Conservation (phyloP, 2,329 filamentous ascomycete species). For the Aureobasidium sp. region DNA sequence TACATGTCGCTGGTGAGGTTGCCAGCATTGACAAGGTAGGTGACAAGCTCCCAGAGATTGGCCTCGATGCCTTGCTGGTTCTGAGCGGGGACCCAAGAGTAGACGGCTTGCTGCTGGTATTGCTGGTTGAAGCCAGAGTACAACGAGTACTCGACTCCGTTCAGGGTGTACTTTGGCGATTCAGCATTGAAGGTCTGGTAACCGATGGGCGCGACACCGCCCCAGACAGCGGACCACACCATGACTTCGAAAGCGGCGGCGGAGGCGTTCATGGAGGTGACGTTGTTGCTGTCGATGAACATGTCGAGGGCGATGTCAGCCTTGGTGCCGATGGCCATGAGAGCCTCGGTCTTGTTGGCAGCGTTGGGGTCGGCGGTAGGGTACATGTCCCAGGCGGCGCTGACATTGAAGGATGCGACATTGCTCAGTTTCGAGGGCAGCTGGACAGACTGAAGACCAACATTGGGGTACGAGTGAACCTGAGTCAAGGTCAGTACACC, state of each 20-base stretch:
- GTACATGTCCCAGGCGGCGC: slow-evolving; percentile 13
- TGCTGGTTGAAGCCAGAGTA: slow-evolving; percentile 15
- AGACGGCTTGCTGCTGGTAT: slow-evolving; percentile 15
- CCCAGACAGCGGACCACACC: slow-evolving; percentile 15
- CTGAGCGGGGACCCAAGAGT: slow-evolving; percentile 12
- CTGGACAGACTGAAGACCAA: slow-evolving; percentile 9
- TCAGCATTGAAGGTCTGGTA: slow-evolving; percentile 13
- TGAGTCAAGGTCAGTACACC: not conserved
- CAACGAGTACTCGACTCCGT: slow-evolving; percentile 1
- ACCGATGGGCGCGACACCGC: slow-evolving; percentile 15
- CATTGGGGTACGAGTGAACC: slow-evolving; percentile 16
- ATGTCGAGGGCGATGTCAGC: slow-evolving; percentile 17
- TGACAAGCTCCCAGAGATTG: slow-evolving; percentile 9
- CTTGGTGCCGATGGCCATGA: slow-evolving; percentile 5
- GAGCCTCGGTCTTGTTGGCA: slow-evolving; percentile 5
- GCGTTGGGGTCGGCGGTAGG: not conserved
- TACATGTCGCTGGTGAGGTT: slow-evolving; percentile 12
- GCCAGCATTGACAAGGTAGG: not conserved
- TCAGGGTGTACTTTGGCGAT: slow-evolving; percentile 5
- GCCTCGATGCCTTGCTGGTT: slow-evolving; percentile 1
- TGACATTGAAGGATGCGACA: slow-evolving; percentile 14
- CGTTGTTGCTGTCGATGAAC: slow-evolving; percentile 12
- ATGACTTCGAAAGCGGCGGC: slow-evolving; percentile 16
- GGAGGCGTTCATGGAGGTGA: slow-evolving; percentile 7
- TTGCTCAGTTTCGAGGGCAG: slow-evolving; percentile 11